Base-by-base conservation (phyloP, 2,329 filamentous ascomycete species). In the Thelonectria rubi region DNA sequence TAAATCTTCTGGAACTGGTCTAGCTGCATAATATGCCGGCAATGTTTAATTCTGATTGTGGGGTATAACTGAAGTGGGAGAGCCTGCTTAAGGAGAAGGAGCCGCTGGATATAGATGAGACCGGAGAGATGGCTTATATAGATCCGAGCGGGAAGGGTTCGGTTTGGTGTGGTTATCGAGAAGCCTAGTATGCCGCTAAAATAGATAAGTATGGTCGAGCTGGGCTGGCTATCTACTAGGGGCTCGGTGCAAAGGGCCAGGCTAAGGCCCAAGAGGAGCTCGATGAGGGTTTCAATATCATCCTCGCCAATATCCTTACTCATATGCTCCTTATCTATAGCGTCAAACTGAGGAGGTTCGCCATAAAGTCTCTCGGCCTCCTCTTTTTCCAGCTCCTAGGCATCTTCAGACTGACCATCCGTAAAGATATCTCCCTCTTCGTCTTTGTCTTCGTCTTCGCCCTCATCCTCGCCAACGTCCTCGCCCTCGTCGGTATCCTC, bases 51-150 rank as follows among this genome's bases (percentile, higher is more conserved):
- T n/a, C 48, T 32, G 14, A 51, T 30, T 8, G 48, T 20, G 5
- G 30, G 30, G 32, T 51, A 51, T 40, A n/a, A 6, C 30, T 20
- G 30, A 17, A 37, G 11, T n/a, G 48, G 48, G 12, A 51, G 48
- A 15, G 48, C 48, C 9, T 51, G 32, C 32, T 51, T 6, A 20
- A 51, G 48, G 30, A 51, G 40, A 10, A 51, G 14, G n/a, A 51
- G 48, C 3, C 48, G 30, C 7, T 34, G 48, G 8, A 51, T 51
- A 10, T 51, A 51, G 32, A 51, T 51, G 18, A 51, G 32, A 17
- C 30, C 30, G 34, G 48, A 51, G n/a, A 51, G 48, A 18, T 39
- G 15, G 14, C n/a, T 39, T 26, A 32, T 51, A 39, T 51, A 51
- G 12, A 32, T 10, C 30, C 48, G 39, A n/a, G 48, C 48, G 14